A percentile compares a stretch with the other conserved stretches of the same genome.
Evolutionary conservation across 2,329 filamentous ascomycete species (phyloP).

Genomic region (Chaetomium sp.): DNA sequence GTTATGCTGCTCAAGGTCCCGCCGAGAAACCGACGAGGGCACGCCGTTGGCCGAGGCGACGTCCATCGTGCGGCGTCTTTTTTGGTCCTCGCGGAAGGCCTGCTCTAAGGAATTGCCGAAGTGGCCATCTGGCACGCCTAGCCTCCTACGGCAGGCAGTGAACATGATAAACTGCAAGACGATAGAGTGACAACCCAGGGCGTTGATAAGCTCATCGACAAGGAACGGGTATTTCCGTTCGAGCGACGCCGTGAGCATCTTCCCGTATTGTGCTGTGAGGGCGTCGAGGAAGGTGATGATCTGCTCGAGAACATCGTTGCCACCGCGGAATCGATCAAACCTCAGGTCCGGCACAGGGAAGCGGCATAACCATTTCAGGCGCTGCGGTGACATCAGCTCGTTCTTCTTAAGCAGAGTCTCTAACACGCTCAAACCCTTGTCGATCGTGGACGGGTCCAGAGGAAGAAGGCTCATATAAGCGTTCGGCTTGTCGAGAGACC

Average conservation of each 20-base stretch:
- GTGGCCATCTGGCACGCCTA: constrained; percentile 21
- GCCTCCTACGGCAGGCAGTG: constrained; percentile 23
- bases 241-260: constrained; percentile 23
- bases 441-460: constrained; percentile 25
- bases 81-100: constrained; percentile 24
- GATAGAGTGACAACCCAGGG: constrained; percentile 27
- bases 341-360: constrained; percentile 30
- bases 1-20: constrained; percentile 19
- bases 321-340: constrained; percentile 15
- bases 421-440: constrained; percentile 31
- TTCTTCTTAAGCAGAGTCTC: constrained; percentile 35
- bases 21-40: background rate
- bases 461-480: constrained; percentile 35
- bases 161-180: constrained; percentile 29
- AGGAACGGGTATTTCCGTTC: constrained; percentile 27
- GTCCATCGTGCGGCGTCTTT: constrained; percentile 8
- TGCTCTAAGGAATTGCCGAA: constrained; percentile 18
- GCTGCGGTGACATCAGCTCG: constrained; percentile 23
- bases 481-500: constrained; percentile 35
- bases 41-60: background rate
- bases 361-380: constrained; percentile 30
- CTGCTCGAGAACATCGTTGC: constrained; percentile 21
- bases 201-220: constrained; percentile 29
- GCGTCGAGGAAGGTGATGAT: constrained; percentile 40
- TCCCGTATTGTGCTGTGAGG: constrained; percentile 37